Conservation (phyloP, 306 rosid species). For the Medicago ruthenica region DNA sequence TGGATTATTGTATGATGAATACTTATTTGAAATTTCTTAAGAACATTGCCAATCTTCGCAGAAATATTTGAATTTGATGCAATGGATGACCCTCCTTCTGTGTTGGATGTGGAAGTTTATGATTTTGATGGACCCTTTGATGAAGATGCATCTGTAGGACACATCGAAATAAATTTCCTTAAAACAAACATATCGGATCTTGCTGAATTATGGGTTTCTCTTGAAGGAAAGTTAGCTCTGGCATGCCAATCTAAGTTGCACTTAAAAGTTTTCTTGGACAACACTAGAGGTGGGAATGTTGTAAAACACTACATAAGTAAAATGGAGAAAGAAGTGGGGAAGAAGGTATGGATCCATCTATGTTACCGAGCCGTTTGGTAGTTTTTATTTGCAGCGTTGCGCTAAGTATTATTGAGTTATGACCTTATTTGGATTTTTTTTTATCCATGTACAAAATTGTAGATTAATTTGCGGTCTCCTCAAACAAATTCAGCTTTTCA, state of each 20-base stretch:
- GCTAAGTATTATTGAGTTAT: background rate
- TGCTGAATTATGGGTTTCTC: constrained; percentile 90
- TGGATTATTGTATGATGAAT: constrained; percentile 10
- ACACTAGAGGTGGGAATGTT: constrained; percentile 78
- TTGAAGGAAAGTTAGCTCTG: constrained; percentile 84
- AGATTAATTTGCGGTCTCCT: constrained; percentile 93
- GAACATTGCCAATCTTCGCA: constrained; percentile 44
- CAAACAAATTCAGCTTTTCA: constrained; percentile 96
- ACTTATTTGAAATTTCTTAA: constrained; percentile 39
- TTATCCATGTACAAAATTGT: constrained; percentile 38
- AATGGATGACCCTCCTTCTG: constrained; percentile 93
- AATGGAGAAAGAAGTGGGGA: constrained; percentile 99
- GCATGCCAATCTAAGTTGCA: constrained; percentile 86
- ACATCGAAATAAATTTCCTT: constrained; percentile 80
- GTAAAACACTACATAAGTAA: constrained; percentile 77
- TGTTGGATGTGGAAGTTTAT: constrained; percentile 80
- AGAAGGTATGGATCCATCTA: constrained; percentile 67
- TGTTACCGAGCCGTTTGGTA: constrained; percentile 26
- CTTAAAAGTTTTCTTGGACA: constrained; percentile 83
- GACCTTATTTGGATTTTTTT: constrained; percentile 37
- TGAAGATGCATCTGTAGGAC: constrained; percentile 80
- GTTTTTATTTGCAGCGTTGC: constrained; percentile 22
- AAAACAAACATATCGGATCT: constrained; percentile 83
- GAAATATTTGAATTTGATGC: constrained; percentile 99
- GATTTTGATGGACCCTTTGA: constrained; percentile 96